A percentile compares a stretch with the other conserved stretches of the same genome.
Evolutionary conservation across 73 alveolate species (phyloP).

Genomic region (Effrenium voratum): DNA sequence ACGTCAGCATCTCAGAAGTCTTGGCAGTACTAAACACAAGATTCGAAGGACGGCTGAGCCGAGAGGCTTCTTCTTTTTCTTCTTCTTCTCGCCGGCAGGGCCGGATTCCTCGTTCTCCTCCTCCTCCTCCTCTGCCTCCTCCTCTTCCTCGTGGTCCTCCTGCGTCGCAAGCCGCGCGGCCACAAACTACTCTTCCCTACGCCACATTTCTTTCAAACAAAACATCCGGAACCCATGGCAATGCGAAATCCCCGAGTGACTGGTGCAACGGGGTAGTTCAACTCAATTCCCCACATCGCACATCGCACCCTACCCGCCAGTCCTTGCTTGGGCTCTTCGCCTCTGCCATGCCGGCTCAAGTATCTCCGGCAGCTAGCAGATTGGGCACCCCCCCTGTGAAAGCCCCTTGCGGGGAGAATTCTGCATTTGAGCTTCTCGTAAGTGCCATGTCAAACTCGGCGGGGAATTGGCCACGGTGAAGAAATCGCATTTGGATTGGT

Average conservation of each 20-base stretch:
- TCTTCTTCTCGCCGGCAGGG: not conserved
- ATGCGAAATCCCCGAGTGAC: not conserved
- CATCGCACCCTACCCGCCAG: too few relatives aligned
- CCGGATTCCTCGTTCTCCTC: not conserved
- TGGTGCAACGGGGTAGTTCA: not conserved
- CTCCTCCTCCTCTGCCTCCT: constrained; percentile 51
- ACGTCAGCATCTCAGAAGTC: too few relatives aligned
- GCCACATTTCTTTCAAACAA: not conserved
- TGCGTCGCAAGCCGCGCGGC: not conserved
- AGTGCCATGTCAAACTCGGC: too few relatives aligned
- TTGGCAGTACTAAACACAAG: too few relatives aligned
- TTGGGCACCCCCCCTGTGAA: too few relatives aligned
- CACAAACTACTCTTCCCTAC: not conserved
- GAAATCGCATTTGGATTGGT: too few relatives aligned
- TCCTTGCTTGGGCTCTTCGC: constrained; percentile 27
- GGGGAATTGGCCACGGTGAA: too few relatives aligned
- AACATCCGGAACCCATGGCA: not conserved
- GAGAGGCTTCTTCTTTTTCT: constrained; percentile 7
- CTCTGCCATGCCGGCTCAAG: constrained; percentile 67
- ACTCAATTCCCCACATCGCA: not conserved
- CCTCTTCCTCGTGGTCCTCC: constrained; percentile 51
- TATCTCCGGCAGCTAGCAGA: too few relatives aligned
- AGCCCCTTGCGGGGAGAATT: too few relatives aligned
- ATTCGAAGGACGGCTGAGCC: too few relatives aligned
- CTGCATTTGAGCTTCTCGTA: too few relatives aligned